phyloP scores from a whole-genome alignment of 257 asterid species.

The Cinchona pubescens region DNA sequence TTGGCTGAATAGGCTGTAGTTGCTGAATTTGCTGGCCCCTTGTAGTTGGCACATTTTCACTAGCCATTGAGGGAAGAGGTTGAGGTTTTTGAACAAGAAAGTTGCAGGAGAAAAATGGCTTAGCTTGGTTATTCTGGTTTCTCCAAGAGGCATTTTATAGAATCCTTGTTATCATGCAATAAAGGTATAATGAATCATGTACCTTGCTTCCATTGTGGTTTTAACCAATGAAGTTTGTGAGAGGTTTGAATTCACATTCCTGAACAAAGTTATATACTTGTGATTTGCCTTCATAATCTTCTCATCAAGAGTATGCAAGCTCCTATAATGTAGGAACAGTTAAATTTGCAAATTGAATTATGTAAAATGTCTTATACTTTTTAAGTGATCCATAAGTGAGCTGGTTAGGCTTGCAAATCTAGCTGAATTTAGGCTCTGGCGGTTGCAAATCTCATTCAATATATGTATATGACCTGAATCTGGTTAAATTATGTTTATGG shows the following conservation, averaged over 20 bases:
- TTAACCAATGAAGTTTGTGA: conserved; percentile 18
- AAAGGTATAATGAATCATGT: too few species aligned
- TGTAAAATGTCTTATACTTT: too few species aligned
- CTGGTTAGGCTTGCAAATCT: neutral
- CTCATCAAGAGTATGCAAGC: neutral
- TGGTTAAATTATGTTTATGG: neutral
- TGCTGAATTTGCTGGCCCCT: conserved; percentile 17
- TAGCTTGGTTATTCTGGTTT: conserved; percentile 22
- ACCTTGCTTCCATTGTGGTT: conserved; percentile 56
- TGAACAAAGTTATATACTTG: neutral
- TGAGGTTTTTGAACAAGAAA: neutral
- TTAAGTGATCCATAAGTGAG: neutral
- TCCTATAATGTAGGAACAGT: neutral
- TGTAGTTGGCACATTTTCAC: conserved; percentile 12
- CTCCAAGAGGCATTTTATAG: conserved; percentile 38
- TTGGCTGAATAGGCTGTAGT: conserved; percentile 7
- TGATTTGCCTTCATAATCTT: neutral
- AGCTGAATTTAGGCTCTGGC: neutral
- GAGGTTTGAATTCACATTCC: conserved; percentile 41
- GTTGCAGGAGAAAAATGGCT: conserved; percentile 1
- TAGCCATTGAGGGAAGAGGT: neutral
- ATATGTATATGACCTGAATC: neutral
- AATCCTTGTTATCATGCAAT: conserved; percentile 31
- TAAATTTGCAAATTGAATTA: too few species aligned
- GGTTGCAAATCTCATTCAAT: neutral